Evolutionary conservation across 805 yeast genomes (phyloP).

Genomic region (Alloascoidea hylecoeti): DNA sequence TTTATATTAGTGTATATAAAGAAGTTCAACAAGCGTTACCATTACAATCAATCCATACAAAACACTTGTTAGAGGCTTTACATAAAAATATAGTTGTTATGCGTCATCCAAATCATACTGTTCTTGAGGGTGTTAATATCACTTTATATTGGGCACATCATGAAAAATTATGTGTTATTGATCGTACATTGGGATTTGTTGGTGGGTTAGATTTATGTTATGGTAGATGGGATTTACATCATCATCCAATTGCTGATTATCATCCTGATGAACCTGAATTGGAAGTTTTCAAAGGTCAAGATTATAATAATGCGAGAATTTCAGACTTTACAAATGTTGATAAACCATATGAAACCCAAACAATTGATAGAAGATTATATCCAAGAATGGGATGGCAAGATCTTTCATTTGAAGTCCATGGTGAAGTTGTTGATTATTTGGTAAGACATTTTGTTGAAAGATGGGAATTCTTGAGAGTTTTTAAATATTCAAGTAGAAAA

Average conservation of each 20-base stretch:
- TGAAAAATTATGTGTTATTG: constrained; percentile 5
- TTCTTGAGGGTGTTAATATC: constrained; percentile 5
- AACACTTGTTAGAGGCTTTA: constrained; percentile 3
- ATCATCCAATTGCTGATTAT: constrained; percentile 6
- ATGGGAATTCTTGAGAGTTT: constrained; percentile 5
- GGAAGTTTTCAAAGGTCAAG: constrained; percentile 5
- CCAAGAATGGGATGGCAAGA: constrained; percentile 7
- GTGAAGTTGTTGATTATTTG: constrained; percentile 5
- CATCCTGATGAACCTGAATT: constrained; percentile 3
- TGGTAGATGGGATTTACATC: constrained; percentile 6
- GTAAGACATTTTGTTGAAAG: constrained; percentile 6
- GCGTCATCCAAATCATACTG: constrained; percentile 7
- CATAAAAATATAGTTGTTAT: constrained; percentile 5
- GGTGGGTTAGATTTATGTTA: constrained; percentile 6
- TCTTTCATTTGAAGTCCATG: constrained; percentile 5
- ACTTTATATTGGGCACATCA: constrained; percentile 6
- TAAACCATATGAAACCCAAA: constrained; percentile 4
- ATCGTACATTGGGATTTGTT: constrained; percentile 4
- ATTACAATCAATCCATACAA: constrained; percentile 4
- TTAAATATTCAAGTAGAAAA: constrained; percentile 4
- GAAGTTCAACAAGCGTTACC: constrained; percentile 5
- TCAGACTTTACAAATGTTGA: constrained; percentile 4
- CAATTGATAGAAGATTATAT: constrained; percentile 4
- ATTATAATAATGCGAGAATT: constrained; percentile 6
- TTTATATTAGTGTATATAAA: constrained; percentile 5